phyloP scores from a whole-genome alignment of 2,329 filamentous ascomycete species.

The Colletotrichum sp. region DNA sequence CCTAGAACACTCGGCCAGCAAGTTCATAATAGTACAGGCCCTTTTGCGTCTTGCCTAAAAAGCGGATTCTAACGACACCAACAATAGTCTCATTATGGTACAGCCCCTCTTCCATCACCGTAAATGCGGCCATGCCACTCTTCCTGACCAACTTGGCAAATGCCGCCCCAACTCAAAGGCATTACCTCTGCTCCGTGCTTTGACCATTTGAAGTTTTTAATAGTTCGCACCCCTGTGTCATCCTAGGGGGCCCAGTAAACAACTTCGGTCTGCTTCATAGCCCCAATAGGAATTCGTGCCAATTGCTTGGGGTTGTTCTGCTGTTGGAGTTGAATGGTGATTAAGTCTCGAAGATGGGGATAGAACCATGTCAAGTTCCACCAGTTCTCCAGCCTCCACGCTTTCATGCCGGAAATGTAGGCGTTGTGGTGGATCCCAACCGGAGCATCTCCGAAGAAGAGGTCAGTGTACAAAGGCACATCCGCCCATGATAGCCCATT shows the following conservation, averaged over 20 bases:
- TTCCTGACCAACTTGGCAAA: constrained; percentile 32
- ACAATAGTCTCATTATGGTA: background rate
- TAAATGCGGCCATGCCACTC: constrained; percentile 32
- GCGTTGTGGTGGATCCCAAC: constrained; percentile 43
- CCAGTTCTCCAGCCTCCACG: constrained; percentile 35
- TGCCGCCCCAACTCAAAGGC: constrained; percentile 32
- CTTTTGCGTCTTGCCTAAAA: too few species aligned
- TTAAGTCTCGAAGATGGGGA: constrained; percentile 32
- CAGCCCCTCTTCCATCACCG: background rate
- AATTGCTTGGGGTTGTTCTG: constrained; percentile 23
- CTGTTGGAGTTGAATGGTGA: constrained; percentile 28
- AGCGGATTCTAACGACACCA: too few species aligned
- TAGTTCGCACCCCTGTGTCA: constrained; percentile 3
- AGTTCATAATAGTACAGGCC: too few species aligned
- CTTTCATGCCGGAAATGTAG: constrained; percentile 34
- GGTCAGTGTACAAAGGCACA: constrained; percentile 38
- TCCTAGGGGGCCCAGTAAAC: constrained; percentile 27
- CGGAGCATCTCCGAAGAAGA: constrained; percentile 39
- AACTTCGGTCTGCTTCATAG: constrained; percentile 1
- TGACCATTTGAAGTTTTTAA: constrained; percentile 26
- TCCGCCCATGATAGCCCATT: constrained; percentile 28
- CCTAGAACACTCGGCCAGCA: too few species aligned
- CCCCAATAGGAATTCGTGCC: constrained; percentile 14
- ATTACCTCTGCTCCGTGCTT: constrained; percentile 21
- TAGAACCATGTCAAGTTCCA: constrained; percentile 42